Base-by-base conservation (phyloP, 2,329 filamentous ascomycete genomes). In the Penicillium paneum region DNA sequence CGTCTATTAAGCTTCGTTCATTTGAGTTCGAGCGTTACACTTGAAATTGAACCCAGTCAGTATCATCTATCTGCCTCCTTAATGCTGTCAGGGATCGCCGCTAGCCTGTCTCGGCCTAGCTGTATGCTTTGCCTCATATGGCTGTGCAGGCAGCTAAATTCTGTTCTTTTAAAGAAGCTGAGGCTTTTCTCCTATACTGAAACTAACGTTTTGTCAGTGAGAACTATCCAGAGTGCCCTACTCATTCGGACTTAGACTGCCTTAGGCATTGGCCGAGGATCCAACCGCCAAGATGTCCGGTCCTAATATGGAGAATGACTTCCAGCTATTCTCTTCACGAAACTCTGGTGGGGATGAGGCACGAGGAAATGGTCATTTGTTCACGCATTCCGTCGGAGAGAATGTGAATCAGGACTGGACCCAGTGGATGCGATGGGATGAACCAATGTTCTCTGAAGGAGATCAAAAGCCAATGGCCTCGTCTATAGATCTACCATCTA, bases 401-500 rank as follows among this genome's bases (percentile, higher is more conserved):
- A 67, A 68, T 26, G 46, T 63, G 10, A 67, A 60, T n/a, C 69
- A 73, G 54, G 74, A 76, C 49, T 76, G 74, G 74, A 73, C 71
- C 12, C 72, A 76, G 58, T 76, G 74, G 74, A 76, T 76, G 74
- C 66, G 70, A 63, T 76, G 74, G 74, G 74, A 76, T 58, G 74
- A 74, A 15, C 63, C 71, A 26, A 64, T 67, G 24, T 67, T 69
- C 38, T 52, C 64, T 2, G 68, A 72, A 24, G 38, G 54, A n/a
- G 52, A 62, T 34, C 65, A 67, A n/a, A 67, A 67, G 47, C 57
- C 66, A 12, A 56, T 63, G 54, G 48, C 64, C 49, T 56, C 64
- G 17, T 55, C 63, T 34, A 57, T 66, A 21, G 60, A 67, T 32
- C 49, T 57, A 28, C 57, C 66, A 12, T 65, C 65, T 49, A 62